Base-by-base conservation (phyloP, 1,284 basidiomycete species). In the Phellinidium pouzarii region DNA sequence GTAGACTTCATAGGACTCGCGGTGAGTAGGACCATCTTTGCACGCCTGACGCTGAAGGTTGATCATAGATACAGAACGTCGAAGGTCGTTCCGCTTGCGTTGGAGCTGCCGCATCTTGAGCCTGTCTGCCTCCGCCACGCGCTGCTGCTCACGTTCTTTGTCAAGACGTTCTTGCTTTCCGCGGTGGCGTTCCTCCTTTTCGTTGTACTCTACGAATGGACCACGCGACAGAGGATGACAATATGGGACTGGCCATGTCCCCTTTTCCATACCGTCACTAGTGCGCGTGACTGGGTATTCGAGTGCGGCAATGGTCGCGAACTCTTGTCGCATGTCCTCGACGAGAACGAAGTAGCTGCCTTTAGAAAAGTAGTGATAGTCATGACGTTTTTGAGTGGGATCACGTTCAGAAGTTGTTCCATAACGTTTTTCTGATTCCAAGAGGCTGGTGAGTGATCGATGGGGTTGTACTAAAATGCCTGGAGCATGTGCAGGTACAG, bases 361-460 rank as follows among this genome's bases (percentile, higher is more conserved):
- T 50, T 85, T 83, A 26, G 80, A 72, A 68, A 99, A 99, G 68
- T 99, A 99, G 59, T 82, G 81, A 64, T 82, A 94, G 68, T 95
- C 92, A 56, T 88, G 82, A 44, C 94, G 82, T 53, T 83, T 88
- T 49, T 94, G 89, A 9, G 80, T 84, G 1, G 91, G 84, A 68
- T 99, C 96, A 37, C 94, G 86, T 71, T 99, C 96, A 3, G 82
- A 70, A 1, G 71, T 85, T 1, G 86, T 87, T 43, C 96, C 96
- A 60, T 93, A 83, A 37, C 93, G 70, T 59, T 84, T 84, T 66
- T 99, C 96, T 26, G 89, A 85, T 59, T 91, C 84, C 42, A 99
- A 79, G 37, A 99, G 79, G 44, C 74, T 73, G 49, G 79, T 73
- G 46, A 89, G 71, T 59, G 79, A 70, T 23, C 67, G 69, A 17